Percentiles rank a stretch among this genome's conserved stretches.
Evolutionary conservation across 2,329 filamentous ascomycete species (phyloP).

Genomic region (Monosporascus sp.): DNA sequence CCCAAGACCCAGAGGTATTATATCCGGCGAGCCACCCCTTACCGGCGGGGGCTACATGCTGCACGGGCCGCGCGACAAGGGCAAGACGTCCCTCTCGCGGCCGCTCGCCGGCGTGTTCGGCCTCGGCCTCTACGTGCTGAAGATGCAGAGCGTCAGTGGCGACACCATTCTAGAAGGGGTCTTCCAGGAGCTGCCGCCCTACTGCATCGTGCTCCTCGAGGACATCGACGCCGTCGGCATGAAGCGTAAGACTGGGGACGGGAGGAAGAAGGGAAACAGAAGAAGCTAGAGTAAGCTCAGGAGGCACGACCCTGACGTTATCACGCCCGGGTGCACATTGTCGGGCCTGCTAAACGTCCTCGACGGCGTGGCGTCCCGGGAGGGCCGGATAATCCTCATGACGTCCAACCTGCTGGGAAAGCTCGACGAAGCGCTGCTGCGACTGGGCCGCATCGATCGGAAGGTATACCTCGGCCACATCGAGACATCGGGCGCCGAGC

Average conservation of each 20-base stretch:
- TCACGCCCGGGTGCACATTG: conserved; percentile 40
- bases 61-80: conserved; percentile 67
- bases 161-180: conserved; percentile 26
- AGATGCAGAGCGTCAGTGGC: conserved; percentile 45
- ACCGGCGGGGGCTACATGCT: conserved; percentile 66
- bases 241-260: conserved; percentile 22
- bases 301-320: conserved; percentile 1
- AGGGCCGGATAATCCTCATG: conserved; percentile 69
- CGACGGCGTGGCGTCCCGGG: conserved; percentile 63
- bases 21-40: conserved; percentile 67
- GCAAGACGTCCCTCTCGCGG: conserved; percentile 72
- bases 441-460: conserved; percentile 63
- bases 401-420: conserved; percentile 64
- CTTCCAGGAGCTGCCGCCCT: conserved; percentile 27
- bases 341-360: conserved; percentile 65
- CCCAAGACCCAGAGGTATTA: conserved; percentile 59
- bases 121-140: conserved; percentile 69
- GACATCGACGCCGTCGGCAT: conserved; percentile 52
- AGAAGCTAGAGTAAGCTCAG: conserved; percentile 8
- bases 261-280: conserved; percentile 6
- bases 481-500: conserved; percentile 34
- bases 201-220: conserved; percentile 47
- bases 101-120: conserved; percentile 65
- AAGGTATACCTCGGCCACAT: conserved; percentile 53
- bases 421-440: conserved; percentile 58